Percentiles rank a stretch among this genome's conserved stretches.
Evolutionary conservation across 495 filamentous ascomycete species (phyloP).

Genomic region (Tuber melanosporum): DNA sequence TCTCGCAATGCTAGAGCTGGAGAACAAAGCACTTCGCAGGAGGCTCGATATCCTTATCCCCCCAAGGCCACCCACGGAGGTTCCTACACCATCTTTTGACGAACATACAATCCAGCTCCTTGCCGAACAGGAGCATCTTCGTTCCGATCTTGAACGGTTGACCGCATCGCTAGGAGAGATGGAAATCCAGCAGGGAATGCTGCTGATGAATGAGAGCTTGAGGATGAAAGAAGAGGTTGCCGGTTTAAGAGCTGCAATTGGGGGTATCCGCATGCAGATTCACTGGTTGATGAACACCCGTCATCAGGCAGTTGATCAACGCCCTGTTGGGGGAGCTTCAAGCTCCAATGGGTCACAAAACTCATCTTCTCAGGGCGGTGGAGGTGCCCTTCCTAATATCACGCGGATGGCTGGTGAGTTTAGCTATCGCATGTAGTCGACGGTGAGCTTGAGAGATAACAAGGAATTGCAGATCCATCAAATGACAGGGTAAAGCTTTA

Average conservation of each 20-base stretch:
- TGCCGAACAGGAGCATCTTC: slow-evolving; percentile 61
- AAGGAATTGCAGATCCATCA: slow-evolving; percentile 12
- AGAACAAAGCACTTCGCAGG: slow-evolving; percentile 52
- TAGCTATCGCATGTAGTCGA: neutral
- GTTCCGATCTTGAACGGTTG: slow-evolving; percentile 57
- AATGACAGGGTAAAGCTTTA: slow-evolving; percentile 32
- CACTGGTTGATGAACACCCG: slow-evolving; percentile 63
- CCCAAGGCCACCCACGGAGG: slow-evolving; percentile 12
- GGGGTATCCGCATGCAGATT: slow-evolving; percentile 58
- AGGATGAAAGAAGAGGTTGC: slow-evolving; percentile 63
- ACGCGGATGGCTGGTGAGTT: slow-evolving; percentile 20
- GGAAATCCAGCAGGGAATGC: slow-evolving; percentile 61
- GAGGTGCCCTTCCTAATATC: slow-evolving; percentile 5
- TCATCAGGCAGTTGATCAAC: slow-evolving; percentile 44
- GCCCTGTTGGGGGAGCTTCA: slow-evolving; percentile 6
- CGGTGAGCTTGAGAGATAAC: neutral
- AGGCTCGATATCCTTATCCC: slow-evolving; percentile 53
- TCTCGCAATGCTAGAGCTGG: slow-evolving; percentile 53
- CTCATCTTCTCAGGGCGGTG: slow-evolving; percentile 3
- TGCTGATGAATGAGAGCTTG: slow-evolving; percentile 61
- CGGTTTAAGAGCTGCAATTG: slow-evolving; percentile 59
- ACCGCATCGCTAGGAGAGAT: slow-evolving; percentile 49
- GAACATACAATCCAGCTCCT: slow-evolving; percentile 55
- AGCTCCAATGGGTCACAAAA: slow-evolving; percentile 8
- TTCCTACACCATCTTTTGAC: slow-evolving; percentile 41